Evolutionary conservation across 164 flowering plant genomes (phyloP).

Genomic region (Buxus sempervirens): DNA sequence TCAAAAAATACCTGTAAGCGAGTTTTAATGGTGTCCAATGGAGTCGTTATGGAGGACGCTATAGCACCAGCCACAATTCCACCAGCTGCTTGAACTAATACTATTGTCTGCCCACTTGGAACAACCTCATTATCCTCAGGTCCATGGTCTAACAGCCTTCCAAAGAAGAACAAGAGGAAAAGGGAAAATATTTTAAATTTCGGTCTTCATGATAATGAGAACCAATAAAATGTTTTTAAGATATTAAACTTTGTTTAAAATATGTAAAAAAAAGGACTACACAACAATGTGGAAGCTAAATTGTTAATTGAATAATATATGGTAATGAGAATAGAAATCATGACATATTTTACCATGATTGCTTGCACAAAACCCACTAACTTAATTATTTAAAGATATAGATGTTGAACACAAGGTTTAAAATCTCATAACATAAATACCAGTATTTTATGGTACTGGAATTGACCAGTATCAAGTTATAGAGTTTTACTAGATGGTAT

Average conservation of each 20-base stretch:
- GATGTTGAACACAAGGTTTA: too few relatives aligned
- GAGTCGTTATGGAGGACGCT: slow-evolving; percentile 87
- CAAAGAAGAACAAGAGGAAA: background rate
- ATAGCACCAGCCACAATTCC: slow-evolving; percentile 86
- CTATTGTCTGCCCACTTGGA: slow-evolving; percentile 48
- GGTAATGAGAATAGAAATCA: too few relatives aligned
- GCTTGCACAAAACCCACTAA: background rate
- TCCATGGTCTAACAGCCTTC: slow-evolving; percentile 57
- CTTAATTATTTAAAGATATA: background rate
- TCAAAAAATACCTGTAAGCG: slow-evolving; percentile 72
- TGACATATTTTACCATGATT: background rate
- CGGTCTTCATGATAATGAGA: background rate
- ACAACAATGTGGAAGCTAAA: background rate
- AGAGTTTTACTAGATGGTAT: too few relatives aligned
- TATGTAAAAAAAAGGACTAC: too few relatives aligned
- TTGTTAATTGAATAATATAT: too few relatives aligned
- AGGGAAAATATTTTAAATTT: background rate
- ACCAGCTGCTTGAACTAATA: slow-evolving; percentile 81
- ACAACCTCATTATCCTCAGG: slow-evolving; percentile 31
- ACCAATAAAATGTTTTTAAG: background rate
- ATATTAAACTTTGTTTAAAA: too few relatives aligned
- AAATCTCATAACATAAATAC: too few relatives aligned
- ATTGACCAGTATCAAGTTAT: too few relatives aligned
- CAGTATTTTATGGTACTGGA: too few relatives aligned
- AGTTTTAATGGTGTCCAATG: slow-evolving; percentile 96